phyloP scores from a whole-genome alignment of 1,139 yeast species.

The Tardiomyces blankii region DNA sequence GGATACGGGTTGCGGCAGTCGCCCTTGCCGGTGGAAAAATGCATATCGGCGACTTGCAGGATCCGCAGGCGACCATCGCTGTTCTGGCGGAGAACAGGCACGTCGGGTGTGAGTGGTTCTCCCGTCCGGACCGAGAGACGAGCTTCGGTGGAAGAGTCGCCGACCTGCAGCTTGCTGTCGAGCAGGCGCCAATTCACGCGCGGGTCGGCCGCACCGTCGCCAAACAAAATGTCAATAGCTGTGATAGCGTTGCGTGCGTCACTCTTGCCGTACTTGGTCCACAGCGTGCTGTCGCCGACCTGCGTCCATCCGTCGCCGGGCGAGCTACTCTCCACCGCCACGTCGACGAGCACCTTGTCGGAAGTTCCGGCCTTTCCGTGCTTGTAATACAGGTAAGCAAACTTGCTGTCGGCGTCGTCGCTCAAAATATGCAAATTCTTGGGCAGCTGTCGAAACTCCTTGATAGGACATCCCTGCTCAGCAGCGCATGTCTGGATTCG shows the following conservation, averaged over 20 bases:
- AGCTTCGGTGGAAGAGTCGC: constrained; percentile 11
- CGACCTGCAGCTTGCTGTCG: constrained; percentile 18
- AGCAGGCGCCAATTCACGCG: constrained; percentile 56
- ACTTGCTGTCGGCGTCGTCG: background rate
- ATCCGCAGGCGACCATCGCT: constrained; percentile 49
- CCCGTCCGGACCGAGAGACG: constrained; percentile 28
- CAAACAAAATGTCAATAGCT: constrained; percentile 57
- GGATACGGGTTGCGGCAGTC: constrained; percentile 64
- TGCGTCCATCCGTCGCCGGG: background rate
- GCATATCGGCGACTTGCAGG: constrained; percentile 82
- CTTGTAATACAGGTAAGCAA: background rate
- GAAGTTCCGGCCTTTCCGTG: background rate
- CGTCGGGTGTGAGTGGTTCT: constrained; percentile 19
- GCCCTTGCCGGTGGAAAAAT: constrained; percentile 70
- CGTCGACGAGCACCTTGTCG: background rate
- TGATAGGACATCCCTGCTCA: background rate
- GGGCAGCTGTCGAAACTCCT: background rate
- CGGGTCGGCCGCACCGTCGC: constrained; percentile 66
- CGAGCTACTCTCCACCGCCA: background rate
- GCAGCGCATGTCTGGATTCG: background rate
- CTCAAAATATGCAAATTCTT: background rate
- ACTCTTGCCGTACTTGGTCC: constrained; percentile 34
- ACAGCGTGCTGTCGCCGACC: constrained; percentile 18
- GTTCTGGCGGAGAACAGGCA: constrained; percentile 28
- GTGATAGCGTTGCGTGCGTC: constrained; percentile 29